These are phyloP conservation scores for Tephrocybe sp. DNA, from an alignment of 768 basidiomycete genomes.

Conservation along the genomic window DNA sequence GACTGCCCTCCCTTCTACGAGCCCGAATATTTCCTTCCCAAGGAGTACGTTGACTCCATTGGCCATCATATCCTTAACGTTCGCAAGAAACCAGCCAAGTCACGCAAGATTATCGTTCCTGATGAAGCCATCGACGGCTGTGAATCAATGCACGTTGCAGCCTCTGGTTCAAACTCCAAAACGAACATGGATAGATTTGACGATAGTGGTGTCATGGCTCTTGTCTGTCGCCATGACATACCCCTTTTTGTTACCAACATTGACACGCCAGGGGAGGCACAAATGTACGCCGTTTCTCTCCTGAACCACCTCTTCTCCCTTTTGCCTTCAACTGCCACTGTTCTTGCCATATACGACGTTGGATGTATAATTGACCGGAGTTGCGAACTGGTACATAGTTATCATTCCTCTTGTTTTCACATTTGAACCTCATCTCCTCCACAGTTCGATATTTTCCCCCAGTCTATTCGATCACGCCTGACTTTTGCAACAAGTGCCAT, in stretches of 20 bases:
- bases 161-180: too few relatives aligned
- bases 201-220: slow-evolving; percentile 33
- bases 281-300: slow-evolving; percentile 27
- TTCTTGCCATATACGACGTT: slow-evolving; percentile 3
- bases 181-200: too few relatives aligned
- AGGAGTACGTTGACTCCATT: slow-evolving; percentile 30
- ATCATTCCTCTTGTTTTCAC: too few relatives aligned
- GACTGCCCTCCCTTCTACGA: slow-evolving; percentile 26
- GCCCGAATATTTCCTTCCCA: slow-evolving; percentile 29
- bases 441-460: slow-evolving; percentile 27
- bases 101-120: too few relatives aligned
- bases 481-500: slow-evolving; percentile 32
- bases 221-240: too few relatives aligned
- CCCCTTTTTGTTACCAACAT: slow-evolving; percentile 39
- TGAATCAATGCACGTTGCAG: too few relatives aligned
- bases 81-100: slow-evolving; percentile 17
- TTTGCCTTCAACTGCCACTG: background rate
- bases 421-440: background rate
- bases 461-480: background rate
- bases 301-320: background rate
- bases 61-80: slow-evolving; percentile 24
- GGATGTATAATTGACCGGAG: slow-evolving; percentile 24
- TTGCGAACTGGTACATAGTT: background rate
- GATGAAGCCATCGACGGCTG: too few relatives aligned
- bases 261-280: slow-evolving; percentile 31